Conservation (phyloP, 345 rosid genomes). For the Barbarea vulgaris region DNA sequence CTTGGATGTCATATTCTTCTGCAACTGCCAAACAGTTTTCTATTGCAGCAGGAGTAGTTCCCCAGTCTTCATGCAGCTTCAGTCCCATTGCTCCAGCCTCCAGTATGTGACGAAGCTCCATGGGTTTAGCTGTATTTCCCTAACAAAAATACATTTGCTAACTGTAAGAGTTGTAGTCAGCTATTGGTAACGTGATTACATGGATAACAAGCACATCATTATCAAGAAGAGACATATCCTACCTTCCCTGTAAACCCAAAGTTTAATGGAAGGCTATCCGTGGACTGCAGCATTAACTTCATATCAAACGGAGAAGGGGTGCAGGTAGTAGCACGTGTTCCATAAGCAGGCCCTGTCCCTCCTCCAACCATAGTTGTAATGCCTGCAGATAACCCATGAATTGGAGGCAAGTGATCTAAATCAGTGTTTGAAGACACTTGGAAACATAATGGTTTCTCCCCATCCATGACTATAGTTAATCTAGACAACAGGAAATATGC, state of each 20-base stretch:
- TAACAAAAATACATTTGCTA: conserved; percentile 35
- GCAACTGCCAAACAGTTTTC: conserved; percentile 86
- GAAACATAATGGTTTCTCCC: background rate
- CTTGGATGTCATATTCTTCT: conserved; percentile 82
- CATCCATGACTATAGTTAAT: background rate
- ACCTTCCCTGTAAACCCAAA: conserved; percentile 99
- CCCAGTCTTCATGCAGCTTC: conserved; percentile 99
- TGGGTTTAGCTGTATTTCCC: conserved; percentile 84
- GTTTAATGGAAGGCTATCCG: conserved; percentile 89
- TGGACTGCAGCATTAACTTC: conserved; percentile 95
- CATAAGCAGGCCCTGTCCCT: conserved; percentile 96
- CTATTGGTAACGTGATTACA: conserved; percentile 6
- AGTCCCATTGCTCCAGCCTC: conserved; percentile 99
- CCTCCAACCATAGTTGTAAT: conserved; percentile 94
- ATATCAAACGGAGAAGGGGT: conserved; percentile 85
- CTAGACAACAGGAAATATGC: background rate
- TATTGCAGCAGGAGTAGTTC: conserved; percentile 93
- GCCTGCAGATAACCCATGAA: conserved; percentile 50
- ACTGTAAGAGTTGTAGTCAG: conserved; percentile 20
- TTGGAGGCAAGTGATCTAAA: background rate
- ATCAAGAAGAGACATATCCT: conserved; percentile 25
- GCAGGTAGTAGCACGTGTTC: conserved; percentile 97
- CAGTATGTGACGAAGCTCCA: conserved; percentile 72
- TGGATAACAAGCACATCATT: conserved; percentile 1
- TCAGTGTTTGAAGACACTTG: conserved; percentile 5